These are phyloP conservation scores for Domatiomyces catenatus DNA, from an alignment of 2,329 filamentous ascomycete species.

Conservation along the genomic window DNA sequence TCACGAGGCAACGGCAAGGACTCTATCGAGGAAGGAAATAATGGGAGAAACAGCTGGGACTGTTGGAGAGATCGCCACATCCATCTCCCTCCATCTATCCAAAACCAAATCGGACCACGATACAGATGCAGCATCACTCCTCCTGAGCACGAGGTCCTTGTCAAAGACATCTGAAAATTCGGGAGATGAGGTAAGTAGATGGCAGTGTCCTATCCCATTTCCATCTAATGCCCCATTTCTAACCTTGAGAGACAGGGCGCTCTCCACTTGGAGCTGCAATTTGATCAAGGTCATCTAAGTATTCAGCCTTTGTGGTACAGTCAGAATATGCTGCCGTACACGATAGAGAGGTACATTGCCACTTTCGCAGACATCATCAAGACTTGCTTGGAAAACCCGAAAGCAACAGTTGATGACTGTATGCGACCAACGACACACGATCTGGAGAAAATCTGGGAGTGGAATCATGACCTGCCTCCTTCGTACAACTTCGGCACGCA, in stretches of 20 bases:
- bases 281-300: slow-evolving; percentile 18
- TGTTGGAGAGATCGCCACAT: slow-evolving; percentile 18
- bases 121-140: slow-evolving; percentile 28
- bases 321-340: slow-evolving; percentile 28
- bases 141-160: slow-evolving; percentile 5
- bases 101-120: slow-evolving; percentile 18
- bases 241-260: slow-evolving; percentile 15
- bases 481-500: slow-evolving; percentile 12
- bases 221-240: too few species aligned
- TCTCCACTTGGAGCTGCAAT: slow-evolving; percentile 22
- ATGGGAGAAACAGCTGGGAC: slow-evolving; percentile 21
- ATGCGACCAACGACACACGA: slow-evolving; percentile 20
- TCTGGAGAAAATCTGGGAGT: slow-evolving; percentile 15
- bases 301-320: slow-evolving; percentile 30
- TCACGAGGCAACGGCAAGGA: slow-evolving; percentile 10
- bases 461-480: slow-evolving; percentile 15
- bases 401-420: slow-evolving; percentile 20
- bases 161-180: slow-evolving; percentile 2
- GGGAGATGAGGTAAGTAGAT: slow-evolving; percentile 3
- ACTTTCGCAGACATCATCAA: slow-evolving; percentile 29
- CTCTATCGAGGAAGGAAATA: slow-evolving; percentile 22
- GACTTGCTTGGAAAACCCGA: slow-evolving; percentile 21
- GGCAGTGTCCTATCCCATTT: not conserved
- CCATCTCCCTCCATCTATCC: slow-evolving; percentile 19
- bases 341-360: slow-evolving; percentile 29